These are phyloP conservation scores for Solanum paucissectum DNA, from an alignment of 257 asterid species.

Conservation along the genomic window DNA sequence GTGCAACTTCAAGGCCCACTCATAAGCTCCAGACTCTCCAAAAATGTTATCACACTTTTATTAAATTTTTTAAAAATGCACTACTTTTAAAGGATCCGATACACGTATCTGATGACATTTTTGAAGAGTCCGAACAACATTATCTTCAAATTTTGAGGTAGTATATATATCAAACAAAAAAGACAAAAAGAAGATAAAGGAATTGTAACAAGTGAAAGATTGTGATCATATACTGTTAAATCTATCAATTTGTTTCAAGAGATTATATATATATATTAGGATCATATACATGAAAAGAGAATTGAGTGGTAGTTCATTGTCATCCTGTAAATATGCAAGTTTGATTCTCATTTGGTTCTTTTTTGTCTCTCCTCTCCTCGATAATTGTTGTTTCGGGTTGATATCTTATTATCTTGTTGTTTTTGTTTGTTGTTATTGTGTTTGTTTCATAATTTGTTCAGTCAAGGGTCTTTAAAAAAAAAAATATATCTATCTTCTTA, in stretches of 20 bases:
- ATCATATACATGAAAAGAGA: not conserved
- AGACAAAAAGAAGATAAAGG: not conserved
- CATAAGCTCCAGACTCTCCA: not conserved
- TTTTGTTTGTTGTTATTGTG: no score
- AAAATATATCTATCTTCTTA: no score
- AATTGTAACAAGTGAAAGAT: not conserved
- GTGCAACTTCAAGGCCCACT: not conserved
- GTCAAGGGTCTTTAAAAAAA: no score
- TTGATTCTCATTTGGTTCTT: not conserved
- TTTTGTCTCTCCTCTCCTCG: not conserved
- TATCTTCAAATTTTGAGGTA: not conserved
- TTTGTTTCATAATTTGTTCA: no score
- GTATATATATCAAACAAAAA: not conserved
- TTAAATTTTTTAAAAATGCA: no score
- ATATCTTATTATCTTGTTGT: no score
- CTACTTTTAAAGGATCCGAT: rapidly evolving
- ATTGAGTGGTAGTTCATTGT: not conserved
- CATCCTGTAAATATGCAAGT: not conserved
- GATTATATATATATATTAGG: no score
- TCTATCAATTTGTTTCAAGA: not conserved
- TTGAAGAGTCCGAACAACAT: no score
- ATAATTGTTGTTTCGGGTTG: not conserved
- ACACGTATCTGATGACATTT: no score
- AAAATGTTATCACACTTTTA: no score
- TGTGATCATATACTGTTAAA: no score